These are phyloP conservation scores for Phytophthora kernoviae DNA, from an alignment of 352 stramenopile genomes.

Conservation along the genomic window DNA sequence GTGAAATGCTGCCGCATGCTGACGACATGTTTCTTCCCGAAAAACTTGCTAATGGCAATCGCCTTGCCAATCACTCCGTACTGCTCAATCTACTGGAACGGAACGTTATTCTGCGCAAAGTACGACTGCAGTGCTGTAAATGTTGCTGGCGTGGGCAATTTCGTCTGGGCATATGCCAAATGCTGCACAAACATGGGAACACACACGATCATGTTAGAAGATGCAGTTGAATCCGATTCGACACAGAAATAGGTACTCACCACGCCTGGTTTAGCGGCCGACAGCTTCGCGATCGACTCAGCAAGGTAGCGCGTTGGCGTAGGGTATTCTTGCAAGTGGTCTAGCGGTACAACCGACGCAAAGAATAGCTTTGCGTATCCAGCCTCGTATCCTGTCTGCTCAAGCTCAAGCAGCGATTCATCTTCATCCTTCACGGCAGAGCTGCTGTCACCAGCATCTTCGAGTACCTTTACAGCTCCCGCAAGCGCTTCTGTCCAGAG, in stretches of 20 bases:
- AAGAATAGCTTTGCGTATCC: constrained; percentile 95
- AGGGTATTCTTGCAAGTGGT: constrained; percentile 87
- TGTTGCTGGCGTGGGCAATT: constrained; percentile 37
- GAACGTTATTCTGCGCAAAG: constrained; percentile 69
- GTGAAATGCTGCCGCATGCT: constrained; percentile 23
- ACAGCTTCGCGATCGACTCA: constrained; percentile 71
- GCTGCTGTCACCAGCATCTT: constrained; percentile 67
- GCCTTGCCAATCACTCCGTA: constrained; percentile 20
- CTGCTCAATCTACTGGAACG: constrained; percentile 58
- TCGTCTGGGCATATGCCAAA: constrained; percentile 50
- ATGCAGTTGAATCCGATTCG: background rate
- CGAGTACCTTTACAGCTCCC: constrained; percentile 59
- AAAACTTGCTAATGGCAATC: constrained; percentile 18
- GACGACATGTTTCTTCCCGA: constrained; percentile 14
- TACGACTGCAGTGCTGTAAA: constrained; percentile 52
- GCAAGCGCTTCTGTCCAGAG: constrained; percentile 61
- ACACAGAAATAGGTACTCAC: constrained; percentile 40
- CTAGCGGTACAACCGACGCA: constrained; percentile 81
- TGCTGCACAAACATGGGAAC: constrained; percentile 51
- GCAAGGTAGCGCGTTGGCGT: constrained; percentile 63
- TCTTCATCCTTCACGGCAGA: constrained; percentile 75
- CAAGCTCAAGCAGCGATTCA: constrained; percentile 76
- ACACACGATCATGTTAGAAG: constrained; percentile 21
- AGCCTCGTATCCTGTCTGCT: constrained; percentile 92
- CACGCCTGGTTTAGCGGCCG: constrained; percentile 65